A percentile compares a stretch with the other conserved stretches of the same genome.
phyloP scores from a whole-genome alignment of 2,329 filamentous ascomycete species.

The Neofusicoccum umdonicola region DNA sequence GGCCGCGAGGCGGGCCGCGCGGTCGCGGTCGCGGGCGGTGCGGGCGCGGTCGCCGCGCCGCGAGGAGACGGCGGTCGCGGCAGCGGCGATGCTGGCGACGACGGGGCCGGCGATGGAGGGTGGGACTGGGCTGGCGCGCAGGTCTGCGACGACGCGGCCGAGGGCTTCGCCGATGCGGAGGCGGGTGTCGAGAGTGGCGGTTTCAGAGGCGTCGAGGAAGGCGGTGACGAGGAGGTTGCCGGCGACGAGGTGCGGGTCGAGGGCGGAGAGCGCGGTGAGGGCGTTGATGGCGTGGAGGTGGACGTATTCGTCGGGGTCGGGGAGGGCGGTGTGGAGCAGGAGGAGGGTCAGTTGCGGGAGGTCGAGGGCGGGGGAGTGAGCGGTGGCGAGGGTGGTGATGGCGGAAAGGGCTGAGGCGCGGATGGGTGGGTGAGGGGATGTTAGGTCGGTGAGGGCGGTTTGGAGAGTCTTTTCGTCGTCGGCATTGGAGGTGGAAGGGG shows the following conservation, averaged over 20 bases:
- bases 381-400: constrained; percentile 51
- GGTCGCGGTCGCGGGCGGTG: constrained; percentile 61
- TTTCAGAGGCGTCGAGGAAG: constrained; percentile 63
- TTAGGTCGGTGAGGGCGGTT: constrained; percentile 9
- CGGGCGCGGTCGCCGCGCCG: constrained; percentile 61
- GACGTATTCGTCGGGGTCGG: constrained; percentile 69
- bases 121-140: background rate
- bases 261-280: constrained; percentile 60
- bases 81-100: constrained; percentile 49
- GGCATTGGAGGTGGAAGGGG: constrained; percentile 54
- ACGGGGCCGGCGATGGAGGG: constrained; percentile 35
- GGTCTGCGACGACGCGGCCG: constrained; percentile 24
- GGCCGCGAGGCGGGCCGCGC: constrained; percentile 56
- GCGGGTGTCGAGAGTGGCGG: constrained; percentile 57
- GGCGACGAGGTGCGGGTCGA: constrained; percentile 61
- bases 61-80: constrained; percentile 62
- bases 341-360: constrained; percentile 64
- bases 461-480: background rate
- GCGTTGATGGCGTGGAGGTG: constrained; percentile 66
- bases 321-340: constrained; percentile 62
- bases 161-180: constrained; percentile 63
- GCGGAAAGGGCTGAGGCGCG: constrained; percentile 36
- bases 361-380: constrained; percentile 59
- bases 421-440: constrained; percentile 35
- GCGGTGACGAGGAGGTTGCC: constrained; percentile 61